Conservation (phyloP, 2,329 filamentous ascomycete genomes). For the Triangularia setosa region DNA sequence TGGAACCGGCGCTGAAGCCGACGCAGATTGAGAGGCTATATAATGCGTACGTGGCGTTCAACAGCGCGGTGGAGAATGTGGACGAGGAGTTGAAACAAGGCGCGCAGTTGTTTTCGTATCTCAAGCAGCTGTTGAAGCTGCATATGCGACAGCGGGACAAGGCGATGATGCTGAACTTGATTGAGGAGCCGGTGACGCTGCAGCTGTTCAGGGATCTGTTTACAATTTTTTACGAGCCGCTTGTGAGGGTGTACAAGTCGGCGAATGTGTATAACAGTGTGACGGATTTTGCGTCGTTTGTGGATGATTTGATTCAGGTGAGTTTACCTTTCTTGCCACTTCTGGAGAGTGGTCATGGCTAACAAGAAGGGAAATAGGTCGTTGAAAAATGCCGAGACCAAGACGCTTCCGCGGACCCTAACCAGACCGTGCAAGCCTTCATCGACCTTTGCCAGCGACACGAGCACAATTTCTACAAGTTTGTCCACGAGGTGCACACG, state of each 20-base stretch:
- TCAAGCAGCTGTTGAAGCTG: slow-evolving; percentile 93
- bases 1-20: slow-evolving; percentile 66
- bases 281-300: slow-evolving; percentile 89
- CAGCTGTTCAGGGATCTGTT: slow-evolving; percentile 94
- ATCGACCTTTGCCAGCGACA: slow-evolving; percentile 95
- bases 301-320: slow-evolving; percentile 87
- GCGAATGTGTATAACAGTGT: slow-evolving; percentile 97
- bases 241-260: slow-evolving; percentile 96
- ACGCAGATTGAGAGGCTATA: slow-evolving; percentile 81
- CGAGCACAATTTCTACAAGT: slow-evolving; percentile 97
- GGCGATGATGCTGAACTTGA: slow-evolving; percentile 91
- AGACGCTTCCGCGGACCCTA: slow-evolving; percentile 90
- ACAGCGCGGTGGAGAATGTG: slow-evolving; percentile 84
- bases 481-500: slow-evolving; percentile 94
- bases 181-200: slow-evolving; percentile 96
- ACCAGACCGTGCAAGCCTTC: slow-evolving; percentile 96
- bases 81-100: slow-evolving; percentile 86
- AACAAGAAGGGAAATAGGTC: slow-evolving; percentile 40
- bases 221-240: slow-evolving; percentile 97
- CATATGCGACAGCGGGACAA: slow-evolving; percentile 91
- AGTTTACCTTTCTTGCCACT: slow-evolving; percentile 16
- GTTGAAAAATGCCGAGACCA: slow-evolving; percentile 63
- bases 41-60: slow-evolving; percentile 96
- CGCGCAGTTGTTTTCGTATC: slow-evolving; percentile 85
- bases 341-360: not conserved